Evolutionary conservation across 495 filamentous ascomycete species (phyloP).

Genomic region (Sordaria brevicollis): DNA sequence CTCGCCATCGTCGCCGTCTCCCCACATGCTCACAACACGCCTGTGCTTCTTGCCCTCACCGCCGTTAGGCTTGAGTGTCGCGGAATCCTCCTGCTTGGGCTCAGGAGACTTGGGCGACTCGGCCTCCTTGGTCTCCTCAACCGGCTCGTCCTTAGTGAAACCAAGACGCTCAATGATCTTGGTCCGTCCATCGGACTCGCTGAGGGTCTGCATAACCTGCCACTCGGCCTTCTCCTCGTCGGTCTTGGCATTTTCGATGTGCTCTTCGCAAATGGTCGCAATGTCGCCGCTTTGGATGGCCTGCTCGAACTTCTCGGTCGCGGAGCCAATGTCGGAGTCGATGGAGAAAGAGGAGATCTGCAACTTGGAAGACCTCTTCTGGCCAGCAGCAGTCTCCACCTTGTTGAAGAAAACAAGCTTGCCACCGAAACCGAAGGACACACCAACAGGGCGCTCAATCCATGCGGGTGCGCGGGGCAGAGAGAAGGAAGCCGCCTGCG

Average conservation of each 20-base stretch:
- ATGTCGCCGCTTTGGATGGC: constrained; percentile 71
- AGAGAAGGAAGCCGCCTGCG: constrained; percentile 79
- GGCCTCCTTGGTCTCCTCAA: constrained; percentile 12
- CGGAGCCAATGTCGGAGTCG: constrained; percentile 72
- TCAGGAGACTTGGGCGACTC: constrained; percentile 13
- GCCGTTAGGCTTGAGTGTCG: constrained; percentile 23
- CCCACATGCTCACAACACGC: constrained; percentile 34
- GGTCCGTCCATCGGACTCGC: constrained; percentile 67
- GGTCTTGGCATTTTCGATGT: constrained; percentile 57
- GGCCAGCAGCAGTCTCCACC: constrained; percentile 43
- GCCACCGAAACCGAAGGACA: constrained; percentile 92
- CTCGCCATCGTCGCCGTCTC: constrained; percentile 62
- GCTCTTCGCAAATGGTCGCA: constrained; percentile 67
- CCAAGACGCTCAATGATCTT: constrained; percentile 80
- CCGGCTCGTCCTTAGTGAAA: constrained; percentile 52
- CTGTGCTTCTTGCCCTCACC: constrained; percentile 30
- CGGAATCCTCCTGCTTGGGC: constrained; percentile 28
- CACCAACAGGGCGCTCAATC: constrained; percentile 76
- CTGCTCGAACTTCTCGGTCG: constrained; percentile 78
- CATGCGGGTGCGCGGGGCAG: constrained; percentile 81
- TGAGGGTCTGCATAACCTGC: constrained; percentile 84
- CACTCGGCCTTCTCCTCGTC: constrained; percentile 94
- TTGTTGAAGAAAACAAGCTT: constrained; percentile 72
- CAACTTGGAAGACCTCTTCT: constrained; percentile 61
- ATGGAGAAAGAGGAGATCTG: constrained; percentile 80